Evolutionary conservation across 2,329 filamentous ascomycete species (phyloP).

Genomic region (Colletotrichum sp.): DNA sequence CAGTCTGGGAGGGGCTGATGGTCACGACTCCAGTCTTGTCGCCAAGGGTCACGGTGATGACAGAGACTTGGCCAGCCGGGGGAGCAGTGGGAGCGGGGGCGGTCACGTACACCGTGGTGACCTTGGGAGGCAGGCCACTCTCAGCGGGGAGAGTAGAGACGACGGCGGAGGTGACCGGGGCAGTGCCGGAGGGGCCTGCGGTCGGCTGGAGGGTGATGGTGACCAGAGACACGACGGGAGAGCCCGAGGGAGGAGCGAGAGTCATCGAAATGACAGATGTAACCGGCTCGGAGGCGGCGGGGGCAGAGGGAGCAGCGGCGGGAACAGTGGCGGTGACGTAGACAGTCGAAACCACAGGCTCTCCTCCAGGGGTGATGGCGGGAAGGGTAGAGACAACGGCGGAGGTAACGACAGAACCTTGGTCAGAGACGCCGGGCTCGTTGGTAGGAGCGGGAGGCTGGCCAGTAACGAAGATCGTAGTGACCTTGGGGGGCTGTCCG

Average conservation of each 20-base stretch:
- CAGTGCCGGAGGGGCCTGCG: neutral
- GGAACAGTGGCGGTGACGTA: neutral
- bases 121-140: neutral
- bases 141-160: conserved; percentile 15
- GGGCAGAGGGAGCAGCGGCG: neutral
- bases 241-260: neutral
- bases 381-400: neutral
- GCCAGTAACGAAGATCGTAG: neutral
- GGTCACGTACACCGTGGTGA: conserved; percentile 19
- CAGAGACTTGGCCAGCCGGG: conserved; percentile 1
- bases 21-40: neutral
- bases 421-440: neutral
- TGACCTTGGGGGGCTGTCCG: neutral
- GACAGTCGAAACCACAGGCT: neutral
- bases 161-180: conserved; percentile 6
- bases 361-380: neutral
- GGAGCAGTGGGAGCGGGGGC: neutral
- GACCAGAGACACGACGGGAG: conserved; percentile 11
- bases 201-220: conserved; percentile 18
- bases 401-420: neutral
- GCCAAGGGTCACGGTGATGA: conserved; percentile 21
- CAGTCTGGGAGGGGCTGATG: conserved; percentile 13
- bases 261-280: conserved; percentile 22
- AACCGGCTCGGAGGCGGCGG: neutral
- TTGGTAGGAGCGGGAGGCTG: neutral